Evolutionary conservation across 2,329 filamentous ascomycete genomes (phyloP).

Genomic region (Verticillium dahliae): DNA sequence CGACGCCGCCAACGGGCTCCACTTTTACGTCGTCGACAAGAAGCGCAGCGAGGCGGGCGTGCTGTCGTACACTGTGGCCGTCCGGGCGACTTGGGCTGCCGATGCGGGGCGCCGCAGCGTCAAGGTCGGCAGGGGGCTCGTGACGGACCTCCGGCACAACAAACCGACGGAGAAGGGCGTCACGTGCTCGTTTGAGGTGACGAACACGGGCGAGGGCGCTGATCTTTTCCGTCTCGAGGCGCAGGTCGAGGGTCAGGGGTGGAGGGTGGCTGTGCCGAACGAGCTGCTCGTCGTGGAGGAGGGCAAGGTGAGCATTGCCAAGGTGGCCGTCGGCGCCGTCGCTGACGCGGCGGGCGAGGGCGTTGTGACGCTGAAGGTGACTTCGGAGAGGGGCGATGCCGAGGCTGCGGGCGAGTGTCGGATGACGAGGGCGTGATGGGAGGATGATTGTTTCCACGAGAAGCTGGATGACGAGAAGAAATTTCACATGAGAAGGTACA

Average conservation of each 20-base stretch:
- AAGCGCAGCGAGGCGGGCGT: constrained; percentile 33
- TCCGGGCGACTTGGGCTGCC: constrained; percentile 30
- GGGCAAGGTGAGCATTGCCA: constrained; percentile 27
- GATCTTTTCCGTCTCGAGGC: constrained; percentile 43
- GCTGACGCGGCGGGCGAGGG: constrained; percentile 23
- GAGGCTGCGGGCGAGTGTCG: constrained; percentile 22
- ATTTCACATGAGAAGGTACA: background rate
- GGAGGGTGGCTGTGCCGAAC: constrained; percentile 36
- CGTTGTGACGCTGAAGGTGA: constrained; percentile 34
- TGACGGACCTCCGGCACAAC: constrained; percentile 15
- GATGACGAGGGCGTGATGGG: constrained; percentile 17
- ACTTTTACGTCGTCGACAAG: constrained; percentile 41
- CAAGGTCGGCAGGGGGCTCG: constrained; percentile 26
- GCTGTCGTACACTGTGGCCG: constrained; percentile 41
- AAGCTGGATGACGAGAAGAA: background rate
- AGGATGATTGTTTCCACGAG: background rate
- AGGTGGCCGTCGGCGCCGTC: constrained; percentile 33
- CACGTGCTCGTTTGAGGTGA: constrained; percentile 38
- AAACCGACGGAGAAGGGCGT: constrained; percentile 24
- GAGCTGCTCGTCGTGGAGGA: constrained; percentile 28
- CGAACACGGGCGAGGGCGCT: constrained; percentile 31
- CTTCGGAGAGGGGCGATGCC: constrained; percentile 34
- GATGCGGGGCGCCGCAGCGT: constrained; percentile 26
- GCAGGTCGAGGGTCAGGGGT: constrained; percentile 34
- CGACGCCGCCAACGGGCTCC: constrained; percentile 39